Conservation (phyloP, 306 rosid genomes). For the Prunus mira region DNA sequence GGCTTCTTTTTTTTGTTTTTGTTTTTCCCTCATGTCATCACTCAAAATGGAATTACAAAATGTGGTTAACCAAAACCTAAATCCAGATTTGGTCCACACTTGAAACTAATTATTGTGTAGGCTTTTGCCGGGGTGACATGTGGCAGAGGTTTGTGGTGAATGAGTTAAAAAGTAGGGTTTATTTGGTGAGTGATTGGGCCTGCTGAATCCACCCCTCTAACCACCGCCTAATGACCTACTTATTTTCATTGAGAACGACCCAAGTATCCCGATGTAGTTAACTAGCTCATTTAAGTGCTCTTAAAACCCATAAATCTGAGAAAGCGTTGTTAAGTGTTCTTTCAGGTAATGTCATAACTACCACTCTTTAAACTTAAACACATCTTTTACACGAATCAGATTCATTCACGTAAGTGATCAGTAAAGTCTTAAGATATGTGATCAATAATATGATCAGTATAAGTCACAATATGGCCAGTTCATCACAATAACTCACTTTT, state of each 20-base stretch:
- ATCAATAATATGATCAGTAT: not conserved
- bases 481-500: not conserved
- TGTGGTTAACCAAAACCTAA: not conserved
- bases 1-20: not conserved
- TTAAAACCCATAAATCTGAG: not conserved
- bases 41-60: not conserved
- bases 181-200: slow-evolving; percentile 40
- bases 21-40: not conserved
- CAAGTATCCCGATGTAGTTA: slow-evolving; percentile 11
- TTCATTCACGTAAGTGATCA: not conserved
- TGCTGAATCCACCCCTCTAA: slow-evolving; percentile 53
- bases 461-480: not conserved
- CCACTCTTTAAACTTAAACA: not conserved
- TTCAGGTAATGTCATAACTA: not conserved
- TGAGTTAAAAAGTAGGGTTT: slow-evolving; percentile 25
- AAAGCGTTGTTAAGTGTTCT: not conserved
- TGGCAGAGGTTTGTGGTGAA: slow-evolving; percentile 20
- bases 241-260: slow-evolving; percentile 29
- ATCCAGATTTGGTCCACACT: slow-evolving; percentile 31
- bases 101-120: slow-evolving; percentile 18
- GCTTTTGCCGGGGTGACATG: slow-evolving; percentile 31
- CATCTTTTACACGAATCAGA: no score
- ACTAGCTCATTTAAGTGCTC: not conserved
- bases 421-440: not conserved
- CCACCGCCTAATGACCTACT: slow-evolving; percentile 51